Conservation (phyloP, 1,284 basidiomycete genomes). For the Pyrrhoderma lamaoense region DNA sequence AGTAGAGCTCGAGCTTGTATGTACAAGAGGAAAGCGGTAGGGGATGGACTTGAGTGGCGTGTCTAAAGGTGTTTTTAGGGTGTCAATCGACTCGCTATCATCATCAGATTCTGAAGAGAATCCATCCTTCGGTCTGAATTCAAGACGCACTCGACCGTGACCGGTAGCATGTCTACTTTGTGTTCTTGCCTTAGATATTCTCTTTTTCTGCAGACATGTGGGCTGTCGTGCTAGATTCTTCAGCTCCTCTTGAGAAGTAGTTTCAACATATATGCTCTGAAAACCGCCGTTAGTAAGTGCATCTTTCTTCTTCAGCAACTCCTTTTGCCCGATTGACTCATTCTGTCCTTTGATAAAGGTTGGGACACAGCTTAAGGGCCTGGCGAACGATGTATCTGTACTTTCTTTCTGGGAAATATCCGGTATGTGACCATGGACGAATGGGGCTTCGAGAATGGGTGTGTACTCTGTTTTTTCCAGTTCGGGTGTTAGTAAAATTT, state of each 20-base stretch:
- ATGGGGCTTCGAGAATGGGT: slow-evolving; percentile 19
- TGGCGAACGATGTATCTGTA: no score
- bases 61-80: no score
- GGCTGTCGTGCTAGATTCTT: slow-evolving; percentile 9
- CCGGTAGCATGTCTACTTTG: slow-evolving; percentile 18
- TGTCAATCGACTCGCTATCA: slow-evolving; percentile 19
- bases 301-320: slow-evolving; percentile 1
- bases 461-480: slow-evolving; percentile 24
- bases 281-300: neutral
- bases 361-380: neutral
- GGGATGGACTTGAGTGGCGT: no score
- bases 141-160: slow-evolving; percentile 37
- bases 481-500: slow-evolving; percentile 28
- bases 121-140: slow-evolving; percentile 37
- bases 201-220: slow-evolving; percentile 26
- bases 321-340: slow-evolving; percentile 4
- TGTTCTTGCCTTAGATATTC: slow-evolving; percentile 21
- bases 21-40: neutral
- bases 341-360: neutral
- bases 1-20: slow-evolving; percentile 10
- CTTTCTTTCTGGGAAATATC: no score
- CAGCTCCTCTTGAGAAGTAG: neutral
- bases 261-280: neutral
- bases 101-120: slow-evolving; percentile 32
- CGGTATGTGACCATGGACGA: no score